Base-by-base conservation (phyloP, 768 basidiomycete species). In the Mycena indigotica region DNA sequence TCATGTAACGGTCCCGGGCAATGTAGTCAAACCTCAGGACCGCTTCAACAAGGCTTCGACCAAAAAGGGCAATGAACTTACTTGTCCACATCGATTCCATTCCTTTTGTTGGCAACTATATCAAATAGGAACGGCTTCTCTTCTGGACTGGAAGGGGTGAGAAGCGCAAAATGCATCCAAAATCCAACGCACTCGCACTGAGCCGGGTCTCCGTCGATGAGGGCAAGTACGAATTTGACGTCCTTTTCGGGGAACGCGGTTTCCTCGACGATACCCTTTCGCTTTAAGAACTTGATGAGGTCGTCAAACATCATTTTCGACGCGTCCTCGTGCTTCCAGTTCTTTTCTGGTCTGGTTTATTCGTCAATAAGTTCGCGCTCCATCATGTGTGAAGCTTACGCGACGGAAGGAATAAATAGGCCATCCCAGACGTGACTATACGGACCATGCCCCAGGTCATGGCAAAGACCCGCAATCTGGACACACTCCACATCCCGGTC, bases 1-100 rank as follows among this genome's bases (percentile, higher is more conserved):
- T 81, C 64, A 85, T 86, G 50, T 84, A 83, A 0, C 83, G 84
- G 65, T 94, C 92, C 2, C 92, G 77, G 5, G 83, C 75, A 54
- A 94, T 90, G 61, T 94, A 94, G 66, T 94, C 92, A 52, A 91
- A 89, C 62, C 91, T 92, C 45, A 26, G 51, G 53, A 8, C 54
- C 56, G 15, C 24, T 55, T 23, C 17, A 23, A 53, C 15, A 25
- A 40, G 50, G 15, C 21, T 15, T 23, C 17, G 32, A 8, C 32
- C 32, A 35, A 8, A 35, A 17, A 44, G 50, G 44, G 52, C 40
- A 16, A 50, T 25, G 5, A 19, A 29, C 56, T 28, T 24, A 89
- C 90, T 93, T 93, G 77, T 94, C 91, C 4, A 94, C 91, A 65
- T 94, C 92, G 3, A 94, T 76, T 0, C 92, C 92, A 58, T 93